Percentiles rank a stretch among this genome's conserved stretches.
Evolutionary conservation across 768 basidiomycete species (phyloP).

Genomic region (Collybiopsis confluens): DNA sequence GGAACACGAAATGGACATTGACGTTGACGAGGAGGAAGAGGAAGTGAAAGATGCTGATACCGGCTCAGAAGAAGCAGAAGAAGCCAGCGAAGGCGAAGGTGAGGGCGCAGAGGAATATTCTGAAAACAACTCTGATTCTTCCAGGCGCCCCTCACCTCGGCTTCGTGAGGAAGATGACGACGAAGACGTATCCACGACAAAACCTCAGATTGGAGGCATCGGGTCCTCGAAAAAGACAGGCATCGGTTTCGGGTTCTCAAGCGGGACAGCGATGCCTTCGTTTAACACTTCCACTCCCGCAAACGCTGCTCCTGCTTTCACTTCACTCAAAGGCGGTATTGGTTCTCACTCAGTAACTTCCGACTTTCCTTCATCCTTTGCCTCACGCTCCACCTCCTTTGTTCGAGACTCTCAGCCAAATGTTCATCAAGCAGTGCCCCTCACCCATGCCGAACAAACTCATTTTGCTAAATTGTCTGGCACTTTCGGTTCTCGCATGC

Average conservation of each 20-base stretch:
- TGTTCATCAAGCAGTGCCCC: constrained; percentile 43
- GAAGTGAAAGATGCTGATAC: constrained; percentile 22
- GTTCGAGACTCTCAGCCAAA: constrained; percentile 47
- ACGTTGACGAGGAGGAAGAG: constrained; percentile 27
- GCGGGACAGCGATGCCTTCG: constrained; percentile 23
- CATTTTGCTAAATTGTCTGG: constrained; percentile 80
- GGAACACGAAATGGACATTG: constrained; percentile 10
- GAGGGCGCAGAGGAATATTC: constrained; percentile 30
- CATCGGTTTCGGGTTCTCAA: constrained; percentile 20
- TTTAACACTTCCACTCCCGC: not conserved
- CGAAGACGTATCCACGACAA: constrained; percentile 35
- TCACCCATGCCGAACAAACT: constrained; percentile 63
- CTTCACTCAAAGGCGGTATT: constrained; percentile 40
- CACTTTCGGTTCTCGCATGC: constrained; percentile 83
- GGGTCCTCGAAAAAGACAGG: constrained; percentile 10
- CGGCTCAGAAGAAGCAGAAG: too few species aligned
- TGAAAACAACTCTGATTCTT: constrained; percentile 43
- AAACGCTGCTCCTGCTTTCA: constrained; percentile 18
- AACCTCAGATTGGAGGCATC: constrained; percentile 24
- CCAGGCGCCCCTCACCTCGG: constrained; percentile 54
- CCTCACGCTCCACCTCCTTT: constrained; percentile 35
- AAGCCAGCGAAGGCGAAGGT: constrained; percentile 29
- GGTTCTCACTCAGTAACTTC: constrained; percentile 25
- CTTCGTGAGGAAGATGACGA: constrained; percentile 46
- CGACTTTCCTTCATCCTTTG: constrained; percentile 38